phyloP scores from a whole-genome alignment of 2,329 filamentous ascomycete genomes.

The Neonectria faginata region DNA sequence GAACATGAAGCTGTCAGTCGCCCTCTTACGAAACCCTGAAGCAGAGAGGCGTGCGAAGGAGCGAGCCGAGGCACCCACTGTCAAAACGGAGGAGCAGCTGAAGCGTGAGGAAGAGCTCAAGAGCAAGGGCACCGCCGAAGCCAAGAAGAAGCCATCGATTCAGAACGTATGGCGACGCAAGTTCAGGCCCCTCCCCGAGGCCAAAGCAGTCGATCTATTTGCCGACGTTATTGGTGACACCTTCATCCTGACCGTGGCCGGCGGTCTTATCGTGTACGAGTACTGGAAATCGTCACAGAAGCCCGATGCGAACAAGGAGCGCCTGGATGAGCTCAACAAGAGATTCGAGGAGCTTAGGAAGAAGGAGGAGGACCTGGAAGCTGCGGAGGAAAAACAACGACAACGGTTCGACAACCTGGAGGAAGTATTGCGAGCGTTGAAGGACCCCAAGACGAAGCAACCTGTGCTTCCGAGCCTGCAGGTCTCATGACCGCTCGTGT shows the following conservation, averaged over 20 bases:
- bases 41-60: conserved; percentile 71
- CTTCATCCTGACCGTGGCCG: conserved; percentile 71
- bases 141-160: conserved; percentile 48
- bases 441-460: conserved; percentile 68
- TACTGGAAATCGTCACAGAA: conserved; percentile 70
- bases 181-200: conserved; percentile 72
- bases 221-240: conserved; percentile 73
- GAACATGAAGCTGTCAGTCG: conserved; percentile 74
- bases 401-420: conserved; percentile 66
- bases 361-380: conserved; percentile 63
- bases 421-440: conserved; percentile 62
- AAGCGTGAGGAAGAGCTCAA: conserved; percentile 64
- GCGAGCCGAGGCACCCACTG: conserved; percentile 71
- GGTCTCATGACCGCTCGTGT: conserved; percentile 18
- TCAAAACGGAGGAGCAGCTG: conserved; percentile 72
- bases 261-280: conserved; percentile 70
- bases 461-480: conserved; percentile 60
- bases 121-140: conserved; percentile 50
- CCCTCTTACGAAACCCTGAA: conserved; percentile 67
- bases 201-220: conserved; percentile 74
- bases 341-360: conserved; percentile 62
- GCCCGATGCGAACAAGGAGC: conserved; percentile 68
- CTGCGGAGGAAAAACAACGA: conserved; percentile 57
- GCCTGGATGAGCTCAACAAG: conserved; percentile 61
- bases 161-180: conserved; percentile 71